phyloP scores from a whole-genome alignment of 371 early-diverging fungal species.

The Syncephalastrum sp. region DNA sequence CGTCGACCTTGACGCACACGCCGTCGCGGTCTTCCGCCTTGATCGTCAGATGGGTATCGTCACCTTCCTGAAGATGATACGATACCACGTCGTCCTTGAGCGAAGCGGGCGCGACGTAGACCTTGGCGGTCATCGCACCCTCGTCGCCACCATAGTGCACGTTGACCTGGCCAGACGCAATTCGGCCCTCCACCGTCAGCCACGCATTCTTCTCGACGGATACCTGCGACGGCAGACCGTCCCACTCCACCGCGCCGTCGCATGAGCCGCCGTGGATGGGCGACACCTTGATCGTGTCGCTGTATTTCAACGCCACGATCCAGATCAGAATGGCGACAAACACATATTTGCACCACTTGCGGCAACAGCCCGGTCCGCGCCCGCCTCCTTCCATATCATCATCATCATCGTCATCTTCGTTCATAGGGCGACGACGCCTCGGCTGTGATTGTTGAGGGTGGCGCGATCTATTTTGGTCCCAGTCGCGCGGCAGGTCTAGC shows the following conservation, averaged over 20 bases:
- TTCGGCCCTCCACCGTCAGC: slow-evolving; percentile 11
- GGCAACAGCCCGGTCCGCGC: slow-evolving; percentile 13
- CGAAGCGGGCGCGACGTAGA: slow-evolving; percentile 8
- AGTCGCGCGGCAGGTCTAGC: slow-evolving; percentile 16
- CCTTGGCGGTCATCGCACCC: slow-evolving; percentile 12
- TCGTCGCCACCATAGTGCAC: slow-evolving; percentile 10
- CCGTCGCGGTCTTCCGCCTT: background rate
- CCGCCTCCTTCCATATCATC: background rate
- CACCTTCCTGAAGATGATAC: slow-evolving; percentile 7
- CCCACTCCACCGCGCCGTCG: slow-evolving; percentile 13
- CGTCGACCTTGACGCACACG: slow-evolving; percentile 7
- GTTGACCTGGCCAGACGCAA: slow-evolving; percentile 10
- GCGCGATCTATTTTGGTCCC: background rate
- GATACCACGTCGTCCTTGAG: slow-evolving; percentile 4
- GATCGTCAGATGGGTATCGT: slow-evolving; percentile 11
- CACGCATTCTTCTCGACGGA: slow-evolving; percentile 13
- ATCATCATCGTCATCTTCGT: slow-evolving; percentile 47
- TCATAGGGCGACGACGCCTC: slow-evolving; percentile 30
- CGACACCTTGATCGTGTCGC: slow-evolving; percentile 3
- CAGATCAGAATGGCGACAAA: slow-evolving; percentile 17
- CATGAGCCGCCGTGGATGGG: slow-evolving; percentile 3
- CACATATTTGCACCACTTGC: slow-evolving; percentile 23
- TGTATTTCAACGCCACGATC: slow-evolving; percentile 21
- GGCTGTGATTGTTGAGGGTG: background rate
- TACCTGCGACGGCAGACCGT: slow-evolving; percentile 12